A percentile compares a stretch with the other conserved stretches of the same genome.
phyloP scores from a whole-genome alignment of 805 yeast species.

The Brettanomyces custersianus region DNA sequence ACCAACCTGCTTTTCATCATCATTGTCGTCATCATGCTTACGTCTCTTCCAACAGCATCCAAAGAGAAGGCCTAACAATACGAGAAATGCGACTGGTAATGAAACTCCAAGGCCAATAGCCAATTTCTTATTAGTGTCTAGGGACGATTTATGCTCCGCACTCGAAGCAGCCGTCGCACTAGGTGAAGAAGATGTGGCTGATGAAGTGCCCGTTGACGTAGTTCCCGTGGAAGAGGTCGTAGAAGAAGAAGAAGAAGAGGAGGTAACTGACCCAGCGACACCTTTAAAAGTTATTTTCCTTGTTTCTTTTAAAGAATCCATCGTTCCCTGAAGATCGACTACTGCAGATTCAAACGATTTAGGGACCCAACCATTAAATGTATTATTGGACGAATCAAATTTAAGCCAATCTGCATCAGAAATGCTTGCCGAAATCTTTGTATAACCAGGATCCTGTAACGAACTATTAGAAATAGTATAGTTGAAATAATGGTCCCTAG shows the following conservation, averaged over 20 bases:
- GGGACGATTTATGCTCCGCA: constrained; percentile 15
- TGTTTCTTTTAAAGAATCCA: constrained; percentile 27
- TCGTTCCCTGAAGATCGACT: constrained; percentile 34
- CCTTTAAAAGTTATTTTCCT: constrained; percentile 47
- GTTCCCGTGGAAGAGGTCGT: constrained; percentile 23
- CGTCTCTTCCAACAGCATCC: constrained; percentile 47
- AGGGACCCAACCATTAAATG: constrained; percentile 65
- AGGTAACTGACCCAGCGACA: constrained; percentile 27
- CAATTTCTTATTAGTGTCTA: constrained; percentile 33
- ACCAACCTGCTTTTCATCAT: constrained; percentile 18
- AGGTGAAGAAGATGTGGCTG: constrained; percentile 19
- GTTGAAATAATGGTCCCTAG: constrained; percentile 51
- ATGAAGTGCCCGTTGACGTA: constrained; percentile 21
- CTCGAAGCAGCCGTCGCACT: constrained; percentile 25
- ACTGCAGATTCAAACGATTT: constrained; percentile 30
- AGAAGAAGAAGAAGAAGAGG: constrained; percentile 14
- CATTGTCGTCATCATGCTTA: constrained; percentile 25
- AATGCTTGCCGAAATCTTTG: constrained; percentile 35
- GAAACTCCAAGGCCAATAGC: constrained; percentile 91
- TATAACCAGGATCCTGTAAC: constrained; percentile 45
- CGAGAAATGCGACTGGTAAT: constrained; percentile 52
- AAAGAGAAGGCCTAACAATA: constrained; percentile 40
- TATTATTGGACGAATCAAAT: constrained; percentile 49
- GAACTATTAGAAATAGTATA: constrained; percentile 45
- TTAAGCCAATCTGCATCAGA: constrained; percentile 50